These are phyloP conservation scores for Ophiostoma angusticollis DNA, from an alignment of 2,329 filamentous ascomycete genomes.

Conservation along the genomic window DNA sequence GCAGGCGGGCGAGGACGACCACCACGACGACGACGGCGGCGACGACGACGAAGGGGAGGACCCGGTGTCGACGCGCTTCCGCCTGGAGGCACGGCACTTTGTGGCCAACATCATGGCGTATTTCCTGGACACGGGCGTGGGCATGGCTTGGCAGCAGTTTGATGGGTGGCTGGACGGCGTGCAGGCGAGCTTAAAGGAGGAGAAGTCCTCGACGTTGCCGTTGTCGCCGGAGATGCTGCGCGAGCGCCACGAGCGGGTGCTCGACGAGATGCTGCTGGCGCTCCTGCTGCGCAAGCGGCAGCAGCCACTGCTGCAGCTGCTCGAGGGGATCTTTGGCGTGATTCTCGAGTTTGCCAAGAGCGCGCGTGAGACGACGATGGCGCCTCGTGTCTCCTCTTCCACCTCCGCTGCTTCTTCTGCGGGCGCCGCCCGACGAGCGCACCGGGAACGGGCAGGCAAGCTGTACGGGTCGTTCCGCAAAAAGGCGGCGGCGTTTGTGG, in stretches of 20 bases:
- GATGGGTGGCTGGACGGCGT: constrained; percentile 51
- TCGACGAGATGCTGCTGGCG: constrained; percentile 64
- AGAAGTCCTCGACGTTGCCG: too few relatives aligned
- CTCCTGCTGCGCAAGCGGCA: constrained; percentile 65
- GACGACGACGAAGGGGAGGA: background rate
- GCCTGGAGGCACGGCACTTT: constrained; percentile 69
- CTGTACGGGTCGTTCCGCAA: constrained; percentile 56
- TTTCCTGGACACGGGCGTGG: constrained; percentile 67
- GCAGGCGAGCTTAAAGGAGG: constrained; percentile 39
- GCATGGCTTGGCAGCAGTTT: constrained; percentile 59
- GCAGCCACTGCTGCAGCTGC: constrained; percentile 53
- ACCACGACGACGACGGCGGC: background rate
- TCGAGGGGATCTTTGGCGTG: constrained; percentile 63
- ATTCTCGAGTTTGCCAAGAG: constrained; percentile 59
- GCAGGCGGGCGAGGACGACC: background rate
- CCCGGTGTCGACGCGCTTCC: constrained; percentile 42
- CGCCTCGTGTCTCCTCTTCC: too few relatives aligned
- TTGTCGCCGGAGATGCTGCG: constrained; percentile 53
- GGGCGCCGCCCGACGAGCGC: too few relatives aligned
- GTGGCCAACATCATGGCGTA: constrained; percentile 60
- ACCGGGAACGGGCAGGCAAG: constrained; percentile 18
- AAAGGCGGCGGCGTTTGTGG: constrained; percentile 62
- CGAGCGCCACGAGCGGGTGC: constrained; percentile 55
- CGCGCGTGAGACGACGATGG: constrained; percentile 20
- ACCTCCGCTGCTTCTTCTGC: too few relatives aligned